Conservation (phyloP, 78 protist genomes). For the Dictyostelium discoideum region dicty_2.7 NC_007088.5:1578001-1578500, state of each 20-base stretch:
- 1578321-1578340: not conserved
- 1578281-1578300: constrained; percentile 59
- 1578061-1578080: constrained; percentile 89
- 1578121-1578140: constrained; percentile 82
- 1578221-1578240: constrained; percentile 83
- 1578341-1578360: not conserved
- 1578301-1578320: not conserved
- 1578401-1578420: not conserved
- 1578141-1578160: constrained; percentile 90
- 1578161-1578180: constrained; percentile 91
- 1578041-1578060: constrained; percentile 83
- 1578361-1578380: not conserved
- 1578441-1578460: constrained; percentile 16
- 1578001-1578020: constrained; percentile 77
- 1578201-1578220: constrained; percentile 86
- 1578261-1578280: constrained; percentile 96
- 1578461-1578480: constrained; percentile 29
- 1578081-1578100: constrained; percentile 88
- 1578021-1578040: constrained; percentile 89
- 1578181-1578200: constrained; percentile 70
- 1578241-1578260: constrained; percentile 95
- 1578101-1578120: constrained; percentile 61
- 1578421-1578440: constrained; percentile 3
- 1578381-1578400: not conserved
- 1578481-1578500: constrained; percentile 22